These are phyloP conservation scores for Monosporascus sp. DNA, from an alignment of 2,329 filamentous ascomycete species.

Conservation along the genomic window DNA sequence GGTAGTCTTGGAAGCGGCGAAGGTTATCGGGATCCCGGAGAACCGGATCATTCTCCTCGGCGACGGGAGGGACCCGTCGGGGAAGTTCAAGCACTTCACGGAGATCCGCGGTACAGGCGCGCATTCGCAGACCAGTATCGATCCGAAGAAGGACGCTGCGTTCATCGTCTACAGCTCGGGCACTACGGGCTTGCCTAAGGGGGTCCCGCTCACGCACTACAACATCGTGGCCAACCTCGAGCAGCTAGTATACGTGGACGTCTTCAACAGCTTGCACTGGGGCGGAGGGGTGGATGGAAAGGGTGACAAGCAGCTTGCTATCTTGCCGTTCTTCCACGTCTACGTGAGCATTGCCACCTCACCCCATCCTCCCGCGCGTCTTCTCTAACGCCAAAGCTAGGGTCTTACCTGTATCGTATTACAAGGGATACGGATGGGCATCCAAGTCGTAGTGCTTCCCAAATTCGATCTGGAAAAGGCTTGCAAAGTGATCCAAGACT, in stretches of 20 bases:
- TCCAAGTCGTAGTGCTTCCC: constrained; percentile 64
- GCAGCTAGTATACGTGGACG: constrained; percentile 50
- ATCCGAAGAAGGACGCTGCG: constrained; percentile 67
- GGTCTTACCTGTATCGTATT: constrained; percentile 71
- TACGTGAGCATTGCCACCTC: constrained; percentile 53
- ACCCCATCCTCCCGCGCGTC: neutral
- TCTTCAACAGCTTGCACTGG: constrained; percentile 48
- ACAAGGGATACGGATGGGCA: constrained; percentile 58
- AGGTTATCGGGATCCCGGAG: constrained; percentile 61
- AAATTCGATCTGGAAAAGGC: constrained; percentile 79
- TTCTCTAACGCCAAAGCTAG: constrained; percentile 9
- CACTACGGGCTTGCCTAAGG: constrained; percentile 87
- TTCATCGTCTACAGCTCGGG: constrained; percentile 87
- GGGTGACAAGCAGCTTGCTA: constrained; percentile 68
- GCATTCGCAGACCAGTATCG: constrained; percentile 49
- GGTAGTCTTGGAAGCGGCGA: constrained; percentile 61
- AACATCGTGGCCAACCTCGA: constrained; percentile 75
- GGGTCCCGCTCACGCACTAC: constrained; percentile 76
- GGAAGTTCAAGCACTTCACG: constrained; percentile 65
- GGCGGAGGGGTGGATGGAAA: constrained; percentile 51
- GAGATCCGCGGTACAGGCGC: constrained; percentile 59
- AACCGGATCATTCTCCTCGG: constrained; percentile 74
- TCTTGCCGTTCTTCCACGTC: constrained; percentile 88
- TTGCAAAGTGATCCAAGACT: constrained; percentile 69
- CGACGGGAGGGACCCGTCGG: constrained; percentile 54